Percentiles rank a stretch among this genome's conserved stretches.
Evolutionary conservation across 2,329 filamentous ascomycete genomes (phyloP).

Genomic region (Apiospora sp.): DNA sequence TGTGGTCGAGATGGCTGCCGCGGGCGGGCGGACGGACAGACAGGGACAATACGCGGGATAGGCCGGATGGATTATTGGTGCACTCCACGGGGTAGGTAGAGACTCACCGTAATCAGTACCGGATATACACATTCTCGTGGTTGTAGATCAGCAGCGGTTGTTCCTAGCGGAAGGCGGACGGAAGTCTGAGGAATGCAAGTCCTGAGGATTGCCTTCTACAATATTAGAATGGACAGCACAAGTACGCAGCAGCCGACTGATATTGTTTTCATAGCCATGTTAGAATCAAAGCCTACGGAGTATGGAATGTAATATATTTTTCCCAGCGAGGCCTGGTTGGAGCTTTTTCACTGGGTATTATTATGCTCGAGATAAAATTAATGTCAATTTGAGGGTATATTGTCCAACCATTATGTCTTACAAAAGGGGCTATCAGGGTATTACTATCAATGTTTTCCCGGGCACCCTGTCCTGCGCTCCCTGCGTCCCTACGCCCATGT

Average conservation of each 20-base stretch:
- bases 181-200: background rate
- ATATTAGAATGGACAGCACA: background rate
- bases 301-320: background rate
- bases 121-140: background rate
- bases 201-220: background rate
- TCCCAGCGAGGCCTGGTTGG: background rate
- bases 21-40: background rate
- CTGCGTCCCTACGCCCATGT: background rate
- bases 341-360: background rate
- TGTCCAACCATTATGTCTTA: background rate
- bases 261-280: background rate
- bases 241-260: background rate
- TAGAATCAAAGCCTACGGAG: background rate
- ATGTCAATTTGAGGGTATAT: background rate
- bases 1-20: background rate
- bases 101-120: background rate
- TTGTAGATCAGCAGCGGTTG: background rate
- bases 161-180: background rate
- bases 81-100: background rate
- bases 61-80: background rate
- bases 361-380: background rate
- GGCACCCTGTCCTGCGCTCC: background rate
- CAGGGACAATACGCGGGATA: background rate
- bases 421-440: background rate
- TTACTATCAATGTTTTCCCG: conserved; percentile 2